These are phyloP conservation scores for Raffaelea arxii DNA, from an alignment of 2,329 filamentous ascomycete genomes.

Conservation along the genomic window DNA sequence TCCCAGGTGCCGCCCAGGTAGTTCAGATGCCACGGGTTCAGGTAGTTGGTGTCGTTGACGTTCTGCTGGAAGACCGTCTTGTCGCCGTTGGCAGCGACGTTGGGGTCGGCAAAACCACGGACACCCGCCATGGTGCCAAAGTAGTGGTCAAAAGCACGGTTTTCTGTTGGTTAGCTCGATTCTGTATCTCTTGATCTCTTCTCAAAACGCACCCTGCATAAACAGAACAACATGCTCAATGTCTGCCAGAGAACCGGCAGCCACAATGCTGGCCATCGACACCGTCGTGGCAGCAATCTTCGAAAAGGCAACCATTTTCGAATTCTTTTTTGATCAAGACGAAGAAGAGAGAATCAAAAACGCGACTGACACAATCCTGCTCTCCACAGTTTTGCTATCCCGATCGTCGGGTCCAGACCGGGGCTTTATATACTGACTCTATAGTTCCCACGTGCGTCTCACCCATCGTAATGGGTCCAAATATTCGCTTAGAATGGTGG, in stretches of 20 bases:
- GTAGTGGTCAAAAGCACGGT: slow-evolving; percentile 24
- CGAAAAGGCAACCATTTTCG: slow-evolving; percentile 5
- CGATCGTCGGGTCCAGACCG: no score
- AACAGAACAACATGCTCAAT: slow-evolving; percentile 49
- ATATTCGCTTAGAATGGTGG: no score
- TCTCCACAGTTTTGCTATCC: no score
- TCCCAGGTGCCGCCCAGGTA: slow-evolving; percentile 38
- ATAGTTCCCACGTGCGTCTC: no score
- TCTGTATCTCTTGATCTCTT: background rate
- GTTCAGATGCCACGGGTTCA: slow-evolving; percentile 45
- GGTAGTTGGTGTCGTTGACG: slow-evolving; percentile 6
- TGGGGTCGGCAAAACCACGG: slow-evolving; percentile 45
- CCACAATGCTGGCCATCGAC: slow-evolving; percentile 3
- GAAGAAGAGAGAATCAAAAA: no score
- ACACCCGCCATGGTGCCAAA: slow-evolving; percentile 48
- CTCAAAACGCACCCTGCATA: slow-evolving; percentile 33
- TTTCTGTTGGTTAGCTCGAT: background rate
- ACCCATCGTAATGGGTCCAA: no score
- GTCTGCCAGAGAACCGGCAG: slow-evolving; percentile 19
- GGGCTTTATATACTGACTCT: no score
- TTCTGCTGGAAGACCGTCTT: slow-evolving; percentile 2
- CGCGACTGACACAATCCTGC: no score
- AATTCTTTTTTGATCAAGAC: no score
- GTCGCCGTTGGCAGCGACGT: slow-evolving; percentile 34
- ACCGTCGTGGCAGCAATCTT: slow-evolving; percentile 1